Percentiles rank a stretch among this genome's conserved stretches.
These are phyloP conservation scores for Chiua sp. DNA, from an alignment of 1,284 basidiomycete species.

Conservation along the genomic window DNA sequence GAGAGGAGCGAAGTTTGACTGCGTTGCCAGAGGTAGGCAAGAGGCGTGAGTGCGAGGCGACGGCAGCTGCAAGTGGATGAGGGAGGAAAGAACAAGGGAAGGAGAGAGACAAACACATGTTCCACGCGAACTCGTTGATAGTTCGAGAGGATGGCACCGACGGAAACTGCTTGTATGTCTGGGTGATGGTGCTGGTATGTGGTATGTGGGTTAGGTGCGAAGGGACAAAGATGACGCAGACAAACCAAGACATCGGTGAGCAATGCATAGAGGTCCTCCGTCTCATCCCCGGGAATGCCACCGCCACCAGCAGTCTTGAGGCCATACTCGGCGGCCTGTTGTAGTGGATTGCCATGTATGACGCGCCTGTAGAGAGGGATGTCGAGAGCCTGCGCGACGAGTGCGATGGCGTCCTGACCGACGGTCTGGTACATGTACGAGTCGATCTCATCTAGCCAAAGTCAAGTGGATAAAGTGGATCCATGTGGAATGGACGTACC, in stretches of 20 bases:
- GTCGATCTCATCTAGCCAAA: conserved; percentile 91
- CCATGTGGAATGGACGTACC: conserved; percentile 52
- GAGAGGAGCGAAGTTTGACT: conserved; percentile 83
- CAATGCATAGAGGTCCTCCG: conserved; percentile 91
- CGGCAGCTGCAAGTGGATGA: conserved; percentile 61
- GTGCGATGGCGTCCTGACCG: conserved; percentile 92
- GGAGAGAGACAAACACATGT: conserved; percentile 75
- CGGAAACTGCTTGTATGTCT: conserved; percentile 87
- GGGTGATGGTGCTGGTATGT: conserved; percentile 86
- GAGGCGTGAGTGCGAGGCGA: conserved; percentile 80
- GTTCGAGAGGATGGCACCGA: conserved; percentile 97
- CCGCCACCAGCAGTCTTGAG: conserved; percentile 51
- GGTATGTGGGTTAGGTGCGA: conserved; percentile 6
- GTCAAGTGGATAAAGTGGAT: conserved; percentile 19
- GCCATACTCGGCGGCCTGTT: conserved; percentile 89
- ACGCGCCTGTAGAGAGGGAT: conserved; percentile 86
- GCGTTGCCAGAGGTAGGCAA: conserved; percentile 96
- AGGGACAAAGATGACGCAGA: conserved; percentile 12
- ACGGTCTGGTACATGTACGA: conserved; percentile 99
- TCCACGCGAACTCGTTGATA: conserved; percentile 98
- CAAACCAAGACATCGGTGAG: conserved; percentile 80
- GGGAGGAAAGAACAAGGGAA: background rate
- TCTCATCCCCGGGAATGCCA: conserved; percentile 86
- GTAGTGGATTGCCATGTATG: conserved; percentile 84
- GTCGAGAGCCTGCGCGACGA: conserved; percentile 85